Conservation (phyloP, 1,284 basidiomycete species). For the Tetrapyrgos nigripes region DNA sequence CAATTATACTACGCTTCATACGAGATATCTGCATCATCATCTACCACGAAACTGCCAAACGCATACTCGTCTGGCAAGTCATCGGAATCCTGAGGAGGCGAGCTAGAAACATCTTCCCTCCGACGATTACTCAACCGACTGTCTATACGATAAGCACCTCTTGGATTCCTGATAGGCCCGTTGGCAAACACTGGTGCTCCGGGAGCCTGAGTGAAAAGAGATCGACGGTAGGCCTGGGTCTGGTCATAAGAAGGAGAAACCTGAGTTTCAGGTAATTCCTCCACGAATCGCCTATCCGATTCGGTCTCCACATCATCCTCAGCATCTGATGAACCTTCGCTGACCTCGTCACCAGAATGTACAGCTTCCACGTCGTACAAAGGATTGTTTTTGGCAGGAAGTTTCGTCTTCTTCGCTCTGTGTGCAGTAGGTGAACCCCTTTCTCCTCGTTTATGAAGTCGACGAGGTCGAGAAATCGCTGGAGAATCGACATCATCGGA, state of each 20-base stretch:
- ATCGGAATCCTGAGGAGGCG: slow-evolving; percentile 57
- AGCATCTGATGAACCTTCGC: slow-evolving; percentile 61
- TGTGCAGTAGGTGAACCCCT: slow-evolving; percentile 4
- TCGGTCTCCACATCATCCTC: slow-evolving; percentile 70
- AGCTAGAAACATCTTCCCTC: slow-evolving; percentile 55
- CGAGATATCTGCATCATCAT: slow-evolving; percentile 63
- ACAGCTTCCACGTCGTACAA: slow-evolving; percentile 72
- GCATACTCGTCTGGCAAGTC: slow-evolving; percentile 66
- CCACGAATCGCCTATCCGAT: slow-evolving; percentile 73
- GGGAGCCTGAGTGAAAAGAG: slow-evolving; percentile 73
- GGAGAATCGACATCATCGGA: slow-evolving; percentile 19
- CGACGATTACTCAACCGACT: slow-evolving; percentile 31
- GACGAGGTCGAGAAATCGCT: not conserved
- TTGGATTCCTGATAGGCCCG: slow-evolving; percentile 46
- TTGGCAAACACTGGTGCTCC: slow-evolving; percentile 60
- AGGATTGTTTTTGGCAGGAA: slow-evolving; percentile 51
- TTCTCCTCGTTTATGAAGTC: slow-evolving; percentile 10
- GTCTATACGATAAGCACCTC: slow-evolving; percentile 42
- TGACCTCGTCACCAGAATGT: slow-evolving; percentile 83
- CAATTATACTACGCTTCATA: slow-evolving; percentile 19
- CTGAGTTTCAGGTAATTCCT: slow-evolving; percentile 74
- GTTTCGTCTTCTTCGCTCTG: slow-evolving; percentile 41
- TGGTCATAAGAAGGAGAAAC: slow-evolving; percentile 80
- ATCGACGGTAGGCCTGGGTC: slow-evolving; percentile 66
- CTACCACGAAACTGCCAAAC: slow-evolving; percentile 78